Percentiles rank a stretch among this genome's conserved stretches.
Evolutionary conservation across 352 stramenopile species (phyloP).

Genomic region (Globisporangium camurandrum): DNA sequence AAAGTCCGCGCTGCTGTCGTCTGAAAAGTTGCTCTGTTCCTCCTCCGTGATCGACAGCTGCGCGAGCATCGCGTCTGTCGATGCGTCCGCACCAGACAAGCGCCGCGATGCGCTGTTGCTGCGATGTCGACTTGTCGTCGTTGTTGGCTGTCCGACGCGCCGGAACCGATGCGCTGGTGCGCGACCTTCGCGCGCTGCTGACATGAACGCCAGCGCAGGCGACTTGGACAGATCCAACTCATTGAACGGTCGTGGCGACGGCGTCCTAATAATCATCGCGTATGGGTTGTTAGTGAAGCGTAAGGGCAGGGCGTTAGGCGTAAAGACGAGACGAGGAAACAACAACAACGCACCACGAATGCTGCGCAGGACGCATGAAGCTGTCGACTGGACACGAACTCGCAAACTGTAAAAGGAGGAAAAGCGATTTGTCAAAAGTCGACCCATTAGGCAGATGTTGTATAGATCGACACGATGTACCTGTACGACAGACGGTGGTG

Average conservation of each 20-base stretch:
- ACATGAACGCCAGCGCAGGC: conserved; percentile 59
- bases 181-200: conserved; percentile 36
- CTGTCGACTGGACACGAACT: conserved; percentile 61
- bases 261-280: no score
- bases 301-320: no score
- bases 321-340: no score
- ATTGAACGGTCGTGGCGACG: conserved; percentile 29
- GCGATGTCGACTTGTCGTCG: not conserved
- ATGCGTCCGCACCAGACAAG: conserved; percentile 1
- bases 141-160: conserved; percentile 6
- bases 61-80: conserved; percentile 7
- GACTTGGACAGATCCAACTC: conserved; percentile 72
- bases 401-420: conserved; percentile 30
- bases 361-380: conserved; percentile 32
- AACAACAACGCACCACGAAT: conserved; percentile 42
- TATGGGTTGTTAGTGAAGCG: no score
- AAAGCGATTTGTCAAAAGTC: conserved; percentile 1
- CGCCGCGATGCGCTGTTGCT: conserved; percentile 3
- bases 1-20: conserved; percentile 15
- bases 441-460: conserved; percentile 1
- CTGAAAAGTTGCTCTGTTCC: conserved; percentile 9
- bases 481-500: conserved; percentile 42
- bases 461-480: conserved; percentile 11
- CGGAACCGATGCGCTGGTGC: conserved; percentile 10
- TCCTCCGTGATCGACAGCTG: conserved; percentile 12